Percentiles rank a stretch among this genome's conserved stretches.
Evolutionary conservation across 176 grass and related monocot species (phyloP).

Genomic region (Musa beccarii): DNA sequence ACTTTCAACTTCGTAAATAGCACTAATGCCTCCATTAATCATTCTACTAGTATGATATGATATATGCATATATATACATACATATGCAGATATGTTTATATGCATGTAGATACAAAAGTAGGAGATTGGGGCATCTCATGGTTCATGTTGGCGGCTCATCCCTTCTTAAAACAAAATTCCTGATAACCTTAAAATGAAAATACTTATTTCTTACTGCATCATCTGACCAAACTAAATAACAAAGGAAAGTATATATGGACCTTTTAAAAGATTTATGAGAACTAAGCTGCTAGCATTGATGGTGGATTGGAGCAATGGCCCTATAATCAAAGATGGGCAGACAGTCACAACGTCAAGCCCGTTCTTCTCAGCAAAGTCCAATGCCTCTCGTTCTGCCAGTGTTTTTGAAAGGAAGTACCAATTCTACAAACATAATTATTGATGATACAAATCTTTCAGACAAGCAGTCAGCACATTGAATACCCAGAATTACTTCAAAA

Average conservation of each 20-base stretch:
- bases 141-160: no score
- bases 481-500: background rate
- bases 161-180: no score
- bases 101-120: background rate
- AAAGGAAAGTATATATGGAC: background rate
- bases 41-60: no score
- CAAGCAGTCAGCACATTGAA: background rate
- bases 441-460: background rate
- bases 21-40: no score
- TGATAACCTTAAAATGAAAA: background rate
- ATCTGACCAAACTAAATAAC: background rate
- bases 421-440: constrained; percentile 19
- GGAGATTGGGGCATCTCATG: no score
- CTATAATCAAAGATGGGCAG: constrained; percentile 2
- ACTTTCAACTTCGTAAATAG: no score
- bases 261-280: constrained; percentile 15
- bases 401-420: constrained; percentile 43
- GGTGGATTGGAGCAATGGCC: constrained; percentile 10
- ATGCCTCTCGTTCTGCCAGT: constrained; percentile 28
- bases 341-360: background rate
- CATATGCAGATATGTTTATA: background rate
- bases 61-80: background rate
- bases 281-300: background rate
- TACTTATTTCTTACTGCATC: background rate
- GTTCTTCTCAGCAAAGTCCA: constrained; percentile 20